These are phyloP conservation scores for Ceratobasidium theobromae DNA, from an alignment of 1,284 basidiomycete genomes.

Conservation along the genomic window DNA sequence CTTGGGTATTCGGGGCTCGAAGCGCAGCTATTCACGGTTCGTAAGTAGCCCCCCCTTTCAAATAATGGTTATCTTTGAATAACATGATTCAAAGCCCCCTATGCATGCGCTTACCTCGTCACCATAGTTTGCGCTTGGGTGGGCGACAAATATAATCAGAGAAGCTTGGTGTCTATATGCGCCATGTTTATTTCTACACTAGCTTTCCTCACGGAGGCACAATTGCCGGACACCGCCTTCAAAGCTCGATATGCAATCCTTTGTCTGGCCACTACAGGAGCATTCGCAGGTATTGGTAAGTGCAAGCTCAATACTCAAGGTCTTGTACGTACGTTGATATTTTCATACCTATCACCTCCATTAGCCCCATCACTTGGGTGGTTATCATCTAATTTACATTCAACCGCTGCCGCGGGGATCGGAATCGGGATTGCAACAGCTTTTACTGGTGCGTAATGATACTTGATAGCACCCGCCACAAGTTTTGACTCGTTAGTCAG, in stretches of 20 bases:
- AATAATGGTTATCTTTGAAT: neutral
- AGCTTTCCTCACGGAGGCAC: constrained; percentile 36
- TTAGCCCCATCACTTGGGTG: constrained; percentile 45
- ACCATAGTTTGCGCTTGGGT: constrained; percentile 38
- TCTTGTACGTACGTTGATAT: neutral
- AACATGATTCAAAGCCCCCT: neutral
- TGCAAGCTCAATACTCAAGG: neutral
- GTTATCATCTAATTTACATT: constrained; percentile 45
- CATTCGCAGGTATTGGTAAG: constrained; percentile 43
- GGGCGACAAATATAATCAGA: constrained; percentile 21
- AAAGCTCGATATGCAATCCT: constrained; percentile 45
- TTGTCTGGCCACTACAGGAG: constrained; percentile 44
- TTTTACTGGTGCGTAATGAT: constrained; percentile 38
- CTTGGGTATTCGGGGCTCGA: constrained; percentile 51
- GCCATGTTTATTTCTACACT: constrained; percentile 21
- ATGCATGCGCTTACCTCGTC: constrained; percentile 45
- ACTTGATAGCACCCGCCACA: neutral
- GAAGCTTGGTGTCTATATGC: constrained; percentile 36
- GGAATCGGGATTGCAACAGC: constrained; percentile 46
- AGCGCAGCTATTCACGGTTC: constrained; percentile 59
- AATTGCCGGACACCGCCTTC: constrained; percentile 42
- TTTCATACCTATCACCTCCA: neutral
- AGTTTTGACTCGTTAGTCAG: constrained; percentile 15
- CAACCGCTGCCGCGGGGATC: constrained; percentile 44
- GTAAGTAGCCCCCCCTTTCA: constrained; percentile 45